Base-by-base conservation (phyloP, 805 yeast genomes). In the Metschnikowia proteae region DNA sequence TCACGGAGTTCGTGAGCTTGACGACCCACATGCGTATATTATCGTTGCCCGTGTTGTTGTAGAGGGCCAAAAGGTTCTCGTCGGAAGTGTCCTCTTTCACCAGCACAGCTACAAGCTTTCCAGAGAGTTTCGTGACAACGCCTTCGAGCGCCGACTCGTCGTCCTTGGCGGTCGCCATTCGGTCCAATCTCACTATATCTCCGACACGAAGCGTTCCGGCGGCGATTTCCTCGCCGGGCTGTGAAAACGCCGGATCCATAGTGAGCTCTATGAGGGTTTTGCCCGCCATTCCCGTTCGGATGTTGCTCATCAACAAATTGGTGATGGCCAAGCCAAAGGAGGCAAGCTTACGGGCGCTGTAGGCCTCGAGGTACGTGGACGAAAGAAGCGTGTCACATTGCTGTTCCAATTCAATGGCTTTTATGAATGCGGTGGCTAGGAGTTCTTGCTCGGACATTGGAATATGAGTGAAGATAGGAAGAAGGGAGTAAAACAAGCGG, bases 241-340 rank as follows among this genome's bases (percentile, higher is more conserved):
- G 59, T 25, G 56, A 56, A 43, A 60, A 78, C 1, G 75, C 74
- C 0, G 83, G 70, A 53, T 86, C 92, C 28, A 73, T 67, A 13
- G 58, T 71, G 45, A 92, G 65, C 54, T 88, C 96, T 10, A 88
- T 57, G 4, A 84, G 70, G 1, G 82, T 71, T 49, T 83, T 80
- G 1, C 97, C 97, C 11, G 88, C 95, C 7, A 88, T 67, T 0
- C 96, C 96, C 0, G 91, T 85, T 47, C 85, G 72, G 2, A 86
- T 66, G 47, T 81, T 80, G n/a, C 76, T 75, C 10, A 85, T 68
- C 0, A 68, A 62, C 42, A 92, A 69, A 63, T 90, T 87, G 42
- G 82, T 63, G 4, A 88, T 71, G 0, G 97, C 97, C 26, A 87
- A 69, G 0, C 97, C 97, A 45, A 79, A 74, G 8, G 71, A 66